Percentiles rank a stretch among this genome's conserved stretches.
Conservation (phyloP, 2,329 filamentous ascomycete species). For the Nothomitra cinnamomea region DNA sequence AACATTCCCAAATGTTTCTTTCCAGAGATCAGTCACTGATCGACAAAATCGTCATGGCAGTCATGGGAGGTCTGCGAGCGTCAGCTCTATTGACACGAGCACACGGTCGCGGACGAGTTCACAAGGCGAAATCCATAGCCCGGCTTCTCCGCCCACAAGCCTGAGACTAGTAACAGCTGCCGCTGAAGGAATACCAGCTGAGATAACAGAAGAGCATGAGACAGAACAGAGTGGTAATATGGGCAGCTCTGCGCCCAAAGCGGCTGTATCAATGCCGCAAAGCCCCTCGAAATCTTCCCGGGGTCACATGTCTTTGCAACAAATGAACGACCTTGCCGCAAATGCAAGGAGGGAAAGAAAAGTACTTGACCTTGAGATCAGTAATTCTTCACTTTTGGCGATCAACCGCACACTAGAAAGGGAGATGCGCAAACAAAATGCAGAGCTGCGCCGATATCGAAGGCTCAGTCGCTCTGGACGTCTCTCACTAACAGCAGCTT, state of each 20-base stretch:
- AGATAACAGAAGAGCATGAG: slow-evolving; percentile 12
- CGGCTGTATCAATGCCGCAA: not conserved
- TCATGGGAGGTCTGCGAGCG: slow-evolving; percentile 24
- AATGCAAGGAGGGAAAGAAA: slow-evolving; percentile 85
- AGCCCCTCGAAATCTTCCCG: slow-evolving; percentile 41
- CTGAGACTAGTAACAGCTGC: slow-evolving; percentile 28
- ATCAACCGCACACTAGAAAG: slow-evolving; percentile 89
- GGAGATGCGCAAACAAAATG: slow-evolving; percentile 78
- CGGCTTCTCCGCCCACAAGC: slow-evolving; percentile 18
- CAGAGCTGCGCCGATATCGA: slow-evolving; percentile 70
- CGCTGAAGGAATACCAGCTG: slow-evolving; percentile 22
- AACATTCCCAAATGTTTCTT: not conserved
- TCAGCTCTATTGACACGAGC: slow-evolving; percentile 29
- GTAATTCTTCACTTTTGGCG: slow-evolving; percentile 82
- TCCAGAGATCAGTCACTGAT: not conserved
- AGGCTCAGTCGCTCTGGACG: slow-evolving; percentile 70
- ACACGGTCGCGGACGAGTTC: slow-evolving; percentile 9
- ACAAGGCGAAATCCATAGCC: slow-evolving; percentile 13
- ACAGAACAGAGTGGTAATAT: slow-evolving; percentile 9
- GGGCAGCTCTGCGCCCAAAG: not conserved
- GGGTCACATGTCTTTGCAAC: slow-evolving; percentile 33
- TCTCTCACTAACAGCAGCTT: slow-evolving; percentile 40
- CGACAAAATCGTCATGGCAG: slow-evolving; percentile 6
- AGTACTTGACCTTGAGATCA: slow-evolving; percentile 90
- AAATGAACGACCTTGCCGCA: slow-evolving; percentile 60